These are phyloP conservation scores for Pyricularia pennisetigena DNA, from an alignment of 2,329 filamentous ascomycete species.

Conservation along the genomic window DNA sequence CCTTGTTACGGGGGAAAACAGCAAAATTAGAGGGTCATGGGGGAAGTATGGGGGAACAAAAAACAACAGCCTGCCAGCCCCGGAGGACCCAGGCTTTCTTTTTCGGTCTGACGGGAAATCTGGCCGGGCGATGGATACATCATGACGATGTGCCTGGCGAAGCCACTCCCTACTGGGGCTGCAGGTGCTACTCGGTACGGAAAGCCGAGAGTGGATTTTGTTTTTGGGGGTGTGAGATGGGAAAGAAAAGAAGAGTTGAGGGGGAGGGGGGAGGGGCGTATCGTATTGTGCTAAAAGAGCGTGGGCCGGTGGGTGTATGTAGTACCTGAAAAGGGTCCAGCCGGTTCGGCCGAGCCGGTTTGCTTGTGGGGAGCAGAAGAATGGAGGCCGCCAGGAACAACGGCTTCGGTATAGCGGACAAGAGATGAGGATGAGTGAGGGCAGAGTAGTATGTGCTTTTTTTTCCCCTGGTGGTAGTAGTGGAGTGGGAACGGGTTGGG, in stretches of 20 bases:
- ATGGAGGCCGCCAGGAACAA: background rate
- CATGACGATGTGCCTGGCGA: background rate
- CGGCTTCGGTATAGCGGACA: background rate
- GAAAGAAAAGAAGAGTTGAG: too few relatives aligned
- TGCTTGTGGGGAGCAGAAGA: background rate
- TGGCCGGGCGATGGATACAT: background rate
- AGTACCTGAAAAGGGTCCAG: background rate
- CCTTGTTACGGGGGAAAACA: background rate
- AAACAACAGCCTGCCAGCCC: too few relatives aligned
- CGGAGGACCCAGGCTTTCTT: background rate
- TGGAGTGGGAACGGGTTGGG: background rate
- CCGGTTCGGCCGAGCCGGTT: background rate
- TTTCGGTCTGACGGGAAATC: background rate
- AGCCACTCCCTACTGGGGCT: background rate
- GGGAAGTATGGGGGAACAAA: too few relatives aligned
- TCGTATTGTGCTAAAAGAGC: background rate
- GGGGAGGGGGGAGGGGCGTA: background rate
- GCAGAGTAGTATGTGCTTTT: too few relatives aligned
- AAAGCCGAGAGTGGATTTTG: background rate
- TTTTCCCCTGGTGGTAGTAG: background rate
- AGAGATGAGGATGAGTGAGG: background rate
- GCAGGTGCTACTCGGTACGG: background rate
- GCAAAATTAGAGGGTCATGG: background rate
- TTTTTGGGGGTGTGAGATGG: background rate
- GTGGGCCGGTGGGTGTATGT: background rate